Percentiles rank a stretch among this genome's conserved stretches.
phyloP scores from a whole-genome alignment of 352 stramenopile genomes.

The Globisporangium lucens region DNA sequence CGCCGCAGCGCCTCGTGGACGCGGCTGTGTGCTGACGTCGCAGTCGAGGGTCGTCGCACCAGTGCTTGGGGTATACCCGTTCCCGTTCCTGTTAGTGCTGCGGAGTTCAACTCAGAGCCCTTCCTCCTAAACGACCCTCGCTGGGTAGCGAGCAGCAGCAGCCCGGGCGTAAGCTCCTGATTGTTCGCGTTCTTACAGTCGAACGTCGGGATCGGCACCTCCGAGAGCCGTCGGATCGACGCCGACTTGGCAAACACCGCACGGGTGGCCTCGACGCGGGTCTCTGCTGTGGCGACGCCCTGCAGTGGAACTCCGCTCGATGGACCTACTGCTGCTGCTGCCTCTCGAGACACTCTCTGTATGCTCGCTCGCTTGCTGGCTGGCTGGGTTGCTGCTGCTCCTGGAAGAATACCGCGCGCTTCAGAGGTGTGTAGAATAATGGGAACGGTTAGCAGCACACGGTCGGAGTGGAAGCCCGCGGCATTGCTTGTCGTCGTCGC shows the following conservation, averaged over 20 bases:
- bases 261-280: constrained; percentile 26
- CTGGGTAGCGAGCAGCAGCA: background rate
- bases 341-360: constrained; percentile 4
- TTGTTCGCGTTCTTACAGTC: constrained; percentile 12
- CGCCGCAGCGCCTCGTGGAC: constrained; percentile 54
- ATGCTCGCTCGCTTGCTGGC: background rate
- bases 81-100: background rate
- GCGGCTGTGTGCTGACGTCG: constrained; percentile 45
- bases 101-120: background rate
- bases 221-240: constrained; percentile 28
- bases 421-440: background rate
- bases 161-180: constrained; percentile 2
- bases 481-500: constrained; percentile 1
- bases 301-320: background rate
- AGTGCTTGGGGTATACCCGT: background rate
- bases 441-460: background rate
- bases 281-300: constrained; percentile 5
- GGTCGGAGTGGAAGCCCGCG: background rate
- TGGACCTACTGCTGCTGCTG: background rate
- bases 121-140: background rate
- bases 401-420: background rate
- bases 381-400: too few species aligned
- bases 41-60: constrained; percentile 38
- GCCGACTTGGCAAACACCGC: constrained; percentile 39
- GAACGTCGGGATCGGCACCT: constrained; percentile 4